Percentiles rank a stretch among this genome's conserved stretches.
Evolutionary conservation across 192 early-diverging fungal genomes (phyloP).

Genomic region (Rhizophagus prolifer): DNA sequence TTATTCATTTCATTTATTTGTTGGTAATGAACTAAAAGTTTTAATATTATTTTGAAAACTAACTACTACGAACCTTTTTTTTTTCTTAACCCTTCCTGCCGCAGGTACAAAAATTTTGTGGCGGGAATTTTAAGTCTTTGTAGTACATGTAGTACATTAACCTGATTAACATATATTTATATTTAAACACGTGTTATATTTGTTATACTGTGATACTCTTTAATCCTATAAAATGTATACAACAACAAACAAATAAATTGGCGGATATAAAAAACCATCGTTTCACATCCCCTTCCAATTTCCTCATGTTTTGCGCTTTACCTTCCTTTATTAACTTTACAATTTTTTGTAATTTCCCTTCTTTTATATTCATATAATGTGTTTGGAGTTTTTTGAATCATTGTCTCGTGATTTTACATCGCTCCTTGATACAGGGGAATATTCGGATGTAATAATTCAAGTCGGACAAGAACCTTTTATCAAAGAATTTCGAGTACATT

Average conservation of each 20-base stretch:
- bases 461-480: background rate
- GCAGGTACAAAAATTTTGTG: no score
- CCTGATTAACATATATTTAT: no score
- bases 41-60: background rate
- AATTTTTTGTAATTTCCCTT: background rate
- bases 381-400: background rate
- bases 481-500: constrained; percentile 7
- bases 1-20: constrained; percentile 56
- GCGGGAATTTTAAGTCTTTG: background rate
- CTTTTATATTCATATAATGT: background rate
- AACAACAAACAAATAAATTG: background rate
- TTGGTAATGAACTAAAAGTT: background rate
- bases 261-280: background rate
- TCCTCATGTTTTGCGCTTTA: background rate
- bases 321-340: background rate
- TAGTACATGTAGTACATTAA: no score
- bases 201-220: no score
- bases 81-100: no score
- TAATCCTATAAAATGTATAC: no score
- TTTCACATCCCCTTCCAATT: no score
- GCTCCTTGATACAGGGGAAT: background rate
- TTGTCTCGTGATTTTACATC: background rate
- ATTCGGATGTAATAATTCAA: constrained; percentile 10
- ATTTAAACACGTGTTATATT: no score
- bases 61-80: background rate